Evolutionary conservation across 345 rosid species (phyloP).

Genomic region (Populus ilicifolia): DNA sequence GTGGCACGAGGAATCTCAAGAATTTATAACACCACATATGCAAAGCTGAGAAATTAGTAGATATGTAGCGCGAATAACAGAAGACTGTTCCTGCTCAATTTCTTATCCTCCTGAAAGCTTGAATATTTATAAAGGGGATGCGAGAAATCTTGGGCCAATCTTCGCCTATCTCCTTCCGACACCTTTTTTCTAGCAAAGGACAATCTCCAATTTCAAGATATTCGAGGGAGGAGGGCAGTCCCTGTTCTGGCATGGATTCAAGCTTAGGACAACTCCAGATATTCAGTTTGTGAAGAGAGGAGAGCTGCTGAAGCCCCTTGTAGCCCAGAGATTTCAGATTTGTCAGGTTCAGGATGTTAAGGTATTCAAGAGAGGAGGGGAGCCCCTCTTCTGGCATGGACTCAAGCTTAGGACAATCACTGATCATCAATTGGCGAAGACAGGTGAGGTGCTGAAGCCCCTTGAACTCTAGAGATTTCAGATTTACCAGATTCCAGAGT

Average conservation of each 20-base stretch:
- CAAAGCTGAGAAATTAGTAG: neutral
- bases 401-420: slow-evolving; percentile 1
- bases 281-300: neutral
- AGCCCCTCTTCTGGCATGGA: neutral
- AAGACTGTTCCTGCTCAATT: no score
- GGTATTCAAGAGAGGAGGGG: neutral
- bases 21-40: neutral
- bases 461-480: neutral
- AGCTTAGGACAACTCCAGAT: neutral
- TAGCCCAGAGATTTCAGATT: no score
- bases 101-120: no score
- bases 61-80: no score
- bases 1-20: neutral
- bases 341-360: neutral
- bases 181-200: neutral
- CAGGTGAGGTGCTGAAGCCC: slow-evolving; percentile 5
- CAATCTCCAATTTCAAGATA: neutral
- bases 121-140: neutral
- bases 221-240: neutral
- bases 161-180: neutral
- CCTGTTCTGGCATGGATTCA: neutral
- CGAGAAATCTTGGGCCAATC: slow-evolving; percentile 6
- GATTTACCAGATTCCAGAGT: neutral
- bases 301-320: neutral
- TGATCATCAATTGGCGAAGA: neutral